Conservation (phyloP, 192 early-diverging fungal species). For the Entomortierella chlamydospora region DNA sequence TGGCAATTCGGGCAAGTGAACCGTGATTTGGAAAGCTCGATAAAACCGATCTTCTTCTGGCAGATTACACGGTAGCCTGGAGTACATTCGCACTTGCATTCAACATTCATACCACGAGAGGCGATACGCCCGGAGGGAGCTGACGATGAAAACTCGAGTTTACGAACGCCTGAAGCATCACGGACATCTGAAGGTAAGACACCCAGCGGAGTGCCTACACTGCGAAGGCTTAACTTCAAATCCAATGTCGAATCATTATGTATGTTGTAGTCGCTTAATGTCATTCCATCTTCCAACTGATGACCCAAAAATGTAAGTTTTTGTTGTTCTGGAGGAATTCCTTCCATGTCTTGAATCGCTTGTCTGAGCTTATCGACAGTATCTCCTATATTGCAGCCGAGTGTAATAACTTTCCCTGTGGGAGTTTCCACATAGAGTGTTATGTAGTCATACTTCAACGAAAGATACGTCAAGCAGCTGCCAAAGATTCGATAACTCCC, state of each 20-base stretch:
- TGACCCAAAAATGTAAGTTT: conserved; percentile 76
- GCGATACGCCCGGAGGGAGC: not conserved
- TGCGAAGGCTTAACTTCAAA: too few species aligned
- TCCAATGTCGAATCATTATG: conserved; percentile 56
- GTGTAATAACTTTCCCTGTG: not conserved
- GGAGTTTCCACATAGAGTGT: not conserved
- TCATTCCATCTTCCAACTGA: conserved; percentile 74
- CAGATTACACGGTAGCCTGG: not conserved
- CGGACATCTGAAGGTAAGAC: too few species aligned
- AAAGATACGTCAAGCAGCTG: not conserved
- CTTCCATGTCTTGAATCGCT: conserved; percentile 82
- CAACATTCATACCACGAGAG: conserved; percentile 1
- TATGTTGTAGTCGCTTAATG: conserved; percentile 73
- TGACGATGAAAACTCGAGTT: not conserved
- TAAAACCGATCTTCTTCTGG: not conserved
- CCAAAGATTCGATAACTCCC: not conserved
- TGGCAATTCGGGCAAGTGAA: conserved; percentile 10
- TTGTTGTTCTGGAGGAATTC: conserved; percentile 76
- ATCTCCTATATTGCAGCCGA: too few species aligned
- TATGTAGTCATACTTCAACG: not conserved
- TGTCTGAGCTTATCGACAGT: conserved; percentile 74
- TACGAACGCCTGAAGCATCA: not conserved
- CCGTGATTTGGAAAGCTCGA: conserved; percentile 2
- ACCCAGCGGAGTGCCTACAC: too few species aligned
- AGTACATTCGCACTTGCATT: conserved; percentile 13